Evolutionary conservation across 164 flowering plant species (phyloP), one percentile per base, ranked within the genome.

Genomic region (Dillenia turbinata): DNA sequence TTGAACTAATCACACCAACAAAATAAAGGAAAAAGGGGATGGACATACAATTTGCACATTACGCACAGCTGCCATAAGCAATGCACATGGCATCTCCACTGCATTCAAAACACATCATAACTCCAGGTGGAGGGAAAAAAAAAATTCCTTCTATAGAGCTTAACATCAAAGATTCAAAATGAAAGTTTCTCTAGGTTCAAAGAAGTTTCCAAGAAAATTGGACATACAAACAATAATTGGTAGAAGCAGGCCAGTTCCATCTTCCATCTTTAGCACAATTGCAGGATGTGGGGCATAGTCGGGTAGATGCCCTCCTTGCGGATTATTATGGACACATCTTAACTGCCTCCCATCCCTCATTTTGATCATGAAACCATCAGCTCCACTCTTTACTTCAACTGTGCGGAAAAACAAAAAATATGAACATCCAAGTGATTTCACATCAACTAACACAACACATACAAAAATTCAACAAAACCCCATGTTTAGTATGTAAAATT

Each of bases 211-310:
- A 53, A 8, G 43, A 46, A 57, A 44, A 12, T 49, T 26, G 49
- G 16, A 91, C 98, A 22, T 90, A 95, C 99, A 83, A 74, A 95
- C 99, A 74, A 95, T 92, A 40, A 95, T 92, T 9, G 99, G 98
- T 60, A 95, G 92, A 65, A 95, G 90, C 69, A 95, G 87, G 61
- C 85, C 98, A 13, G 96, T 92, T 63, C 98, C 99, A 69, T 95
- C 99, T 79, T 95, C 99, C 94, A 95, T 95, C 84, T 90, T 92
- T 58, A 95, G 76, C 12, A 95, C 98, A 67, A 95, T 92, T 8
- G 97, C 99, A 46, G 99, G 98, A 72, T 90, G 97, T 14, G 98
- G 97, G 47, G 97, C 89, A 75, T 88, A 90, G 79, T 92, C 92
- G 8, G 90, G 90, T 51, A 87, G 71, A 71, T 86, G 88, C n/a